Evolutionary conservation across 495 filamentous ascomycete species (phyloP).

Genomic region (Xanthoparmelia taractica): DNA sequence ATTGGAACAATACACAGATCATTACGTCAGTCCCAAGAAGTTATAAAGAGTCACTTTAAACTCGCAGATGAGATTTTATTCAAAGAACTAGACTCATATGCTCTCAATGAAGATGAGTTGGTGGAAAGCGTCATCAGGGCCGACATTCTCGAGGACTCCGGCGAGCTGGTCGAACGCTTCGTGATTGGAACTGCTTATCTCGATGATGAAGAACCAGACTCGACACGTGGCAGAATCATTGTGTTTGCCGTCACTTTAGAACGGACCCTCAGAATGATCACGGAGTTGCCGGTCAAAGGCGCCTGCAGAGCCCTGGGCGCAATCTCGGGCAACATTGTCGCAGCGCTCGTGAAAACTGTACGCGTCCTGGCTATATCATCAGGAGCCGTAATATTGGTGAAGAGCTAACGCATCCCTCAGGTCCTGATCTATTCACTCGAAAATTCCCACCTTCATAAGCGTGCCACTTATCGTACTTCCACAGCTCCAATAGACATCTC

Average conservation of each 20-base stretch:
- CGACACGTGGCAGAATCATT: conserved; percentile 66
- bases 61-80: conserved; percentile 55
- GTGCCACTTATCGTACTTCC: conserved; percentile 68
- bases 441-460: conserved; percentile 50
- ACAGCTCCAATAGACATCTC: conserved; percentile 82
- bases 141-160: conserved; percentile 57
- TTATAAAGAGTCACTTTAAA: conserved; percentile 52
- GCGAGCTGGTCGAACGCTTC: conserved; percentile 63
- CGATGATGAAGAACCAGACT: conserved; percentile 47
- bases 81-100: conserved; percentile 43
- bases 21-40: conserved; percentile 48
- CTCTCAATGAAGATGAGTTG: conserved; percentile 59
- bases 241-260: conserved; percentile 75
- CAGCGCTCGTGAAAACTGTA: conserved; percentile 79
- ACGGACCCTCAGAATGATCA: conserved; percentile 58
- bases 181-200: conserved; percentile 79
- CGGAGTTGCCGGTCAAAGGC: conserved; percentile 58
- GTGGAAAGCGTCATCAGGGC: conserved; percentile 79
- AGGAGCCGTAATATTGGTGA: conserved; percentile 7
- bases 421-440: conserved; percentile 53
- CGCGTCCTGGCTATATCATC: conserved; percentile 20
- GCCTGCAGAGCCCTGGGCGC: conserved; percentile 71
- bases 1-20: conserved; percentile 72
- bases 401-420: conserved; percentile 33
- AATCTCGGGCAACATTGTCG: conserved; percentile 70